These are phyloP conservation scores for Thielaviopsis musarum DNA, from an alignment of 2,329 filamentous ascomycete species.

Conservation along the genomic window DNA sequence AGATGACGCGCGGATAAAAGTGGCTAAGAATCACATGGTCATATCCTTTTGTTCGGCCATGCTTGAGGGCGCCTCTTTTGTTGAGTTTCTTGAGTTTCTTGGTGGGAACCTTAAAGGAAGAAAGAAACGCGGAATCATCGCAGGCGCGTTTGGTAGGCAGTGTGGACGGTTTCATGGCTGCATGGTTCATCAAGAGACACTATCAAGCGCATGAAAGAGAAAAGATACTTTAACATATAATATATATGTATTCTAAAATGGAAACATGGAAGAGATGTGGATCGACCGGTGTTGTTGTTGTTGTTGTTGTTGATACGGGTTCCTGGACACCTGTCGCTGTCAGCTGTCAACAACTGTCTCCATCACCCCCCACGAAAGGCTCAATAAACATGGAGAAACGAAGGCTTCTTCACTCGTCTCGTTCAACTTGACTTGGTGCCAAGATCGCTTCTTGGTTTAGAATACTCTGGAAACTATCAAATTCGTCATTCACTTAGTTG, in stretches of 20 bases:
- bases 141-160: background rate
- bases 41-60: background rate
- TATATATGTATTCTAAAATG: too few species aligned
- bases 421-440: too few species aligned
- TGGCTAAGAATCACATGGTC: conserved; percentile 5
- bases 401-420: too few species aligned
- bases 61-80: background rate
- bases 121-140: background rate
- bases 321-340: background rate
- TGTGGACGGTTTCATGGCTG: background rate
- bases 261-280: background rate
- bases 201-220: background rate
- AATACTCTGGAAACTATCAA: too few species aligned
- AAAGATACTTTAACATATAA: too few species aligned
- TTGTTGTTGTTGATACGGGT: background rate
- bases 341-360: background rate
- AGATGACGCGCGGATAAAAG: conserved; percentile 49
- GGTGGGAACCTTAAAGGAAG: background rate
- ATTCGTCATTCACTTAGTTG: too few species aligned
- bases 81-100: background rate
- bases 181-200: background rate
- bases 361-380: background rate
- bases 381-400: background rate
- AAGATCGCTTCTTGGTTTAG: too few species aligned
- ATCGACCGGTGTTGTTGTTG: background rate